Conservation (phyloP, 2,329 filamentous ascomycete species). For the Aureobasidium leucospermi region DNA sequence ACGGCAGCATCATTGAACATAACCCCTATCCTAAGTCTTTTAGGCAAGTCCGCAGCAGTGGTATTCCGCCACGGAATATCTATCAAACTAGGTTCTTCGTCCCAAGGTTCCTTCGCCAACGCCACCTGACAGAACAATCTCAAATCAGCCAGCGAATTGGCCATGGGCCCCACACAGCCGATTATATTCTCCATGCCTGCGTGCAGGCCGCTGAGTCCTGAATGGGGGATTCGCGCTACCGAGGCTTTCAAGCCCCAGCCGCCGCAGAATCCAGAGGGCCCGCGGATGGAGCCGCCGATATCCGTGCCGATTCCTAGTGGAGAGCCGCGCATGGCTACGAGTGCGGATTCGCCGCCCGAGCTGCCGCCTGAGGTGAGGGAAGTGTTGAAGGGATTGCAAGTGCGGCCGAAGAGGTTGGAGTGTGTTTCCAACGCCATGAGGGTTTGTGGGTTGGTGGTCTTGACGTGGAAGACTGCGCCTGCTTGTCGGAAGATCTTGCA, state of each 20-base stretch:
- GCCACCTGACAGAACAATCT: slow-evolving; percentile 47
- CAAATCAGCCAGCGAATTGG: slow-evolving; percentile 46
- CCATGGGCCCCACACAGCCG: slow-evolving; percentile 49
- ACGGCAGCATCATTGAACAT: slow-evolving; percentile 60
- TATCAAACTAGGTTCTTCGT: slow-evolving; percentile 48
- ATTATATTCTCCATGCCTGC: slow-evolving; percentile 19
- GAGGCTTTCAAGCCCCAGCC: slow-evolving; percentile 75
- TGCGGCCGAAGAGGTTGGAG: slow-evolving; percentile 42
- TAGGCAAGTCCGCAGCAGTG: slow-evolving; percentile 22
- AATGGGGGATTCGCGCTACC: slow-evolving; percentile 4
- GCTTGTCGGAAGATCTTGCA: slow-evolving; percentile 37
- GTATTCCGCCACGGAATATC: slow-evolving; percentile 48
- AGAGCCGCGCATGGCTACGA: slow-evolving; percentile 43
- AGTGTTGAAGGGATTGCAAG: slow-evolving; percentile 44
- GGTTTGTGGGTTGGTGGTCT: slow-evolving; percentile 45
- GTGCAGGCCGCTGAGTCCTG: slow-evolving; percentile 3
- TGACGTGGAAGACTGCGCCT: slow-evolving; percentile 43
- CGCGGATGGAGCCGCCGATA: slow-evolving; percentile 63
- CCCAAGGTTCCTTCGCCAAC: slow-evolving; percentile 49
- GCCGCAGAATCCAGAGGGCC: slow-evolving; percentile 70
- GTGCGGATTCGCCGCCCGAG: slow-evolving; percentile 47
- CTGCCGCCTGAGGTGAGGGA: slow-evolving; percentile 43
- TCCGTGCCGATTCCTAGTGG: slow-evolving; percentile 46
- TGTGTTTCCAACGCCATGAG: slow-evolving; percentile 44
- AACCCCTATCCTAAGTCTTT: slow-evolving; percentile 50